These are phyloP conservation scores for Neonectria punicea DNA, from an alignment of 2,329 filamentous ascomycete genomes.

Conservation along the genomic window DNA sequence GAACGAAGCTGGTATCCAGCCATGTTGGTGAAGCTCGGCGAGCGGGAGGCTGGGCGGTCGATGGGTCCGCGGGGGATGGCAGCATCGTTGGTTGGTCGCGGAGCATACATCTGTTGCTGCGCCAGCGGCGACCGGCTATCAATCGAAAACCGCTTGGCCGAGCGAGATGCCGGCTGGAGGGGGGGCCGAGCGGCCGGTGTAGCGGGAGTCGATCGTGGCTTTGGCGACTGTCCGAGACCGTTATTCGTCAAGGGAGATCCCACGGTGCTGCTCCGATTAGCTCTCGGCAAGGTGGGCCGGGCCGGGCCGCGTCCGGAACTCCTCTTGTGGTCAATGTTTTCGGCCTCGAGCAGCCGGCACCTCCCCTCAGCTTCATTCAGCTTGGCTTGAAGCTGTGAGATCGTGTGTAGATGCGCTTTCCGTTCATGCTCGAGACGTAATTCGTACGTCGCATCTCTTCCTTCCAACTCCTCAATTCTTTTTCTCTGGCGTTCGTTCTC, in stretches of 20 bases:
- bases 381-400: conserved; percentile 47
- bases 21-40: conserved; percentile 42
- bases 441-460: conserved; percentile 54
- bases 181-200: conserved; percentile 34
- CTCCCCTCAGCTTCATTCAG: conserved; percentile 50
- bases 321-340: conserved; percentile 36
- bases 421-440: conserved; percentile 51
- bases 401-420: conserved; percentile 46
- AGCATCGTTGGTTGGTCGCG: conserved; percentile 19
- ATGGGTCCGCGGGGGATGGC: conserved; percentile 19
- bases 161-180: conserved; percentile 31
- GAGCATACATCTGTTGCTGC: conserved; percentile 23
- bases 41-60: conserved; percentile 35
- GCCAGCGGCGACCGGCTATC: conserved; percentile 24
- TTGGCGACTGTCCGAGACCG: conserved; percentile 34
- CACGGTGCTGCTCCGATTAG: conserved; percentile 28
- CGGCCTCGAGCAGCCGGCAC: conserved; percentile 45
- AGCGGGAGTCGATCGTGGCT: conserved; percentile 39
- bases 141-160: conserved; percentile 27
- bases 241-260: conserved; percentile 25
- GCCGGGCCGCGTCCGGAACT: conserved; percentile 28
- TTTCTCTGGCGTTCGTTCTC: conserved; percentile 49
- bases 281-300: conserved; percentile 32
- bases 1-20: conserved; percentile 47
- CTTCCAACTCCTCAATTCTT: conserved; percentile 50